Evolutionary conservation across 768 basidiomycete genomes (phyloP).

Genomic region (Mycena alexandri): DNA sequence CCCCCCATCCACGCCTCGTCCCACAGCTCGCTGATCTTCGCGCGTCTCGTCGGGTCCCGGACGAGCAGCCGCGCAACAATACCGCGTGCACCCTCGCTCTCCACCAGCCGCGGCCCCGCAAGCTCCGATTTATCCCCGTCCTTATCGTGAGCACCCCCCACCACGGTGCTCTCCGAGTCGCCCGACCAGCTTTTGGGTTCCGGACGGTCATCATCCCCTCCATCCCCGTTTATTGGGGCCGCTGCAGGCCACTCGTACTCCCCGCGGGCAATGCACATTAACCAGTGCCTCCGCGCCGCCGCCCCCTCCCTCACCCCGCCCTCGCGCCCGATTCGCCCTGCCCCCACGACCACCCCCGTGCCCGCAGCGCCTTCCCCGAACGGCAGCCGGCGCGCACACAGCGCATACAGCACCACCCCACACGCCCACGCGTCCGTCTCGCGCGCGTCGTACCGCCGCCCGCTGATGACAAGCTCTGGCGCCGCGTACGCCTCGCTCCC

Average conservation of each 20-base stretch:
- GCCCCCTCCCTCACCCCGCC: slow-evolving; percentile 43
- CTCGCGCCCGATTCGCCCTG: slow-evolving; percentile 46
- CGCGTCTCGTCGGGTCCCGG: slow-evolving; percentile 75
- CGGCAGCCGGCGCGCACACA: slow-evolving; percentile 77
- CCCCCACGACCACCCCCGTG: slow-evolving; percentile 45
- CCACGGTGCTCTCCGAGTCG: slow-evolving; percentile 22
- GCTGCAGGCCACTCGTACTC: slow-evolving; percentile 79
- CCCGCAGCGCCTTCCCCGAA: slow-evolving; percentile 70
- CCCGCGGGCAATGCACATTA: slow-evolving; percentile 85
- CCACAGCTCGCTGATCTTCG: slow-evolving; percentile 74
- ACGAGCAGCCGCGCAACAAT: slow-evolving; percentile 76
- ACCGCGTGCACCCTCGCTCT: slow-evolving; percentile 60
- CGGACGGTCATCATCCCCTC: neutral
- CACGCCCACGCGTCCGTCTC: slow-evolving; percentile 92
- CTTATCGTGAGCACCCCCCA: neutral
- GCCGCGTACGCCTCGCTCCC: slow-evolving; percentile 92
- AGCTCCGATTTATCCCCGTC: slow-evolving; percentile 40
- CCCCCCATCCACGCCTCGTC: slow-evolving; percentile 63
- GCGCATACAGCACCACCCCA: slow-evolving; percentile 87
- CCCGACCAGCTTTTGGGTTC: slow-evolving; percentile 10
- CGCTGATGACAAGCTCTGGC: slow-evolving; percentile 75
- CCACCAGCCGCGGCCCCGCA: slow-evolving; percentile 52
- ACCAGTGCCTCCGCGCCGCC: slow-evolving; percentile 64
- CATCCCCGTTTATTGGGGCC: neutral
- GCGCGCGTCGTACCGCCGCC: slow-evolving; percentile 77